Evolutionary conservation across 805 yeast species (phyloP), one percentile per base, ranked within the genome.

Genomic region (Metschnikowia hibisci): DNA sequence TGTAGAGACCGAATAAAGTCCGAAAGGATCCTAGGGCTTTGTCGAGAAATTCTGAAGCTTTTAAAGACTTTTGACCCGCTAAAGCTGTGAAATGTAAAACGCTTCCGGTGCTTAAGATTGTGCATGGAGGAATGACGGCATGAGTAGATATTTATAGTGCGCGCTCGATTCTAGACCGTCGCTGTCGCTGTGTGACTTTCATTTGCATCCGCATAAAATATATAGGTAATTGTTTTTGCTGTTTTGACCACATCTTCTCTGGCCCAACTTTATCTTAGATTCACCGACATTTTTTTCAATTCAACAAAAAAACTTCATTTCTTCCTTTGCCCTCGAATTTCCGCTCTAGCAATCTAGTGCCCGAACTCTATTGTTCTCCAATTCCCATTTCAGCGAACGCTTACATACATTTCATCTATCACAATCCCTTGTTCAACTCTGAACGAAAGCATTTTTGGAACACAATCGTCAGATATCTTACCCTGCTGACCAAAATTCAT

Each of bases 131-230:
- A n/a, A 28, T 37, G 40, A 37, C 40, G 40, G 33, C 40, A 37
- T n/a, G n/a, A n/a, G n/a, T n/a, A 29, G 40, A 34, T 29, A 37
- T 37, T 37, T 13, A 37, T 37, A 37, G 39, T 16, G 25, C 34
- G 40, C 40, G 40, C 15, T 18, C 15, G 18, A 33, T 28, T 37
- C 40, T 37, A 37, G 40, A 29, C 40, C 32, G 25, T 16, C 25
- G 39, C 25, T 26, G 25, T 35, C 39, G 32, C 27, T 27, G 31
- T 15, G 34, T 35, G 15, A 26, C 39, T 28, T 27, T 32, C 28
- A 12, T 35, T 35, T 35, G 39, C 39, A 35, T 35, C 32, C 32
- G 39, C 39, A 35, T 20, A 35, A 20, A 16, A 18, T 35, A 35
- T 35, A 35, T 35, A 35, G 39, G 23, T 35, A 16, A 16, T 35